phyloP scores from a whole-genome alignment of 139 green algal genomes.

The Axilococcus clingmanii region DNA sequence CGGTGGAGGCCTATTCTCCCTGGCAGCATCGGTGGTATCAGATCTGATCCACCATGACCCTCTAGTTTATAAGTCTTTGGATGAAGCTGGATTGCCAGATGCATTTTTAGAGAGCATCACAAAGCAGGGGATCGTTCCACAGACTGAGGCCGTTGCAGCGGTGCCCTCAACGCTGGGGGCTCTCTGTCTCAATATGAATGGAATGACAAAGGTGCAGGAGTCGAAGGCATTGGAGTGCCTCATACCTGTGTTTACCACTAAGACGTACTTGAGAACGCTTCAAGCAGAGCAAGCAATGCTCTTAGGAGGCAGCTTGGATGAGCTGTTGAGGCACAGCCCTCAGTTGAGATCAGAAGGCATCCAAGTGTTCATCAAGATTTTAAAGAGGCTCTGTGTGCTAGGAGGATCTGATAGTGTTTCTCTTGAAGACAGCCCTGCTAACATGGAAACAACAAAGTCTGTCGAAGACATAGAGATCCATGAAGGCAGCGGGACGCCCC shows the following conservation, averaged over 20 bases:
- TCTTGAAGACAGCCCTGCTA: slow-evolving; percentile 20
- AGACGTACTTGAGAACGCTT: no score
- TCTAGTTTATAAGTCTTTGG: slow-evolving; percentile 61
- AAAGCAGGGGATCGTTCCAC: slow-evolving; percentile 47
- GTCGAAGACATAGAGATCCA: neutral
- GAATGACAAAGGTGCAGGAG: slow-evolving; percentile 59
- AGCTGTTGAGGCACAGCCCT: no score
- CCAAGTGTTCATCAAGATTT: no score
- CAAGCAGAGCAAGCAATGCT: no score
- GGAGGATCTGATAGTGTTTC: no score
- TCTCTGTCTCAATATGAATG: slow-evolving; percentile 75
- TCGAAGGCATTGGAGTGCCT: no score
- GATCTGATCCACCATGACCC: slow-evolving; percentile 92
- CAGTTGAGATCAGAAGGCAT: no score
- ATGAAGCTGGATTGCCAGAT: slow-evolving; percentile 38
- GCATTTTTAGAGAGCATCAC: slow-evolving; percentile 55
- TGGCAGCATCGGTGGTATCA: slow-evolving; percentile 74
- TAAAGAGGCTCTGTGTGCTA: no score
- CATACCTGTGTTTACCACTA: no score
- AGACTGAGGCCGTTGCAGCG: slow-evolving; percentile 61
- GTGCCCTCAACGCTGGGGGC: slow-evolving; percentile 75
- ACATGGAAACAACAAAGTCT: neutral
- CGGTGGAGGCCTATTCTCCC: slow-evolving; percentile 77
- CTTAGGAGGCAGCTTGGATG: no score
- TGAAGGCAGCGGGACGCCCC: neutral